Evolutionary conservation across 1,139 yeast genomes (phyloP).

Genomic region (Candida pseudocylindracea): DNA sequence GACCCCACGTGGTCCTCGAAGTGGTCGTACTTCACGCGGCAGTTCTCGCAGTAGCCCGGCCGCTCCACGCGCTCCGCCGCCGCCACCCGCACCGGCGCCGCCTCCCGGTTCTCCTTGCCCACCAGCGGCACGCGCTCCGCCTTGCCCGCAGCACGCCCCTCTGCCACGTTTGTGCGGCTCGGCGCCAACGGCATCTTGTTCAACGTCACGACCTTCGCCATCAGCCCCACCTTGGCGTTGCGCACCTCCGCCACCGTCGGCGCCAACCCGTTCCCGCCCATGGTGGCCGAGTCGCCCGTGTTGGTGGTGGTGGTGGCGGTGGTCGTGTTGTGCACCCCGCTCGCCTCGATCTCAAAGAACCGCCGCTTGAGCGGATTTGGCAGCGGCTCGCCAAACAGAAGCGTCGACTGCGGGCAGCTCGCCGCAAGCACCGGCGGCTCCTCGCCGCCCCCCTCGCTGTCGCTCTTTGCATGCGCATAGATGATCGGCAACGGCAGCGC

Average conservation of each 20-base stretch:
- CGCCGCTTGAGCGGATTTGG: too few relatives aligned
- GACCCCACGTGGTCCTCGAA: constrained; percentile 58
- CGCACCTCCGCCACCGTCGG: constrained; percentile 42
- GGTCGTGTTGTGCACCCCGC: constrained; percentile 7
- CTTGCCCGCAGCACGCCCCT: too few relatives aligned
- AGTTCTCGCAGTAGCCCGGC: constrained; percentile 84
- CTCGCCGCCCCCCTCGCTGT: neutral
- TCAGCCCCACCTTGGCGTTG: too few relatives aligned
- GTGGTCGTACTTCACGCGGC: constrained; percentile 66
- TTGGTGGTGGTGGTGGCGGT: constrained; percentile 11
- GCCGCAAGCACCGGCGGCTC: neutral
- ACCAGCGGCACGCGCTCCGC: too few relatives aligned
- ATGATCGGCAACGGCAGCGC: too few relatives aligned
- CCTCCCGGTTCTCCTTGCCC: too few relatives aligned
- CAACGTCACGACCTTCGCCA: too few relatives aligned
- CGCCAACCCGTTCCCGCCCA: constrained; percentile 41
- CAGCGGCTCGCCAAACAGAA: too few relatives aligned
- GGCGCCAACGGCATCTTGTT: too few relatives aligned
- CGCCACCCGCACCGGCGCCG: constrained; percentile 3
- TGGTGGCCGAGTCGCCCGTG: too few relatives aligned
- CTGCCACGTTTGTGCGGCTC: too few relatives aligned
- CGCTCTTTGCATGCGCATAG: neutral
- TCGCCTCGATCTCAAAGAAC: constrained; percentile 1
- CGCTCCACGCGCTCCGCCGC: constrained; percentile 12
- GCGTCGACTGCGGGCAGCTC: neutral